Evolutionary conservation across 805 yeast genomes (phyloP), one percentile per base, ranked within the genome.

Genomic region (Yamadazyma philogaea): DNA sequence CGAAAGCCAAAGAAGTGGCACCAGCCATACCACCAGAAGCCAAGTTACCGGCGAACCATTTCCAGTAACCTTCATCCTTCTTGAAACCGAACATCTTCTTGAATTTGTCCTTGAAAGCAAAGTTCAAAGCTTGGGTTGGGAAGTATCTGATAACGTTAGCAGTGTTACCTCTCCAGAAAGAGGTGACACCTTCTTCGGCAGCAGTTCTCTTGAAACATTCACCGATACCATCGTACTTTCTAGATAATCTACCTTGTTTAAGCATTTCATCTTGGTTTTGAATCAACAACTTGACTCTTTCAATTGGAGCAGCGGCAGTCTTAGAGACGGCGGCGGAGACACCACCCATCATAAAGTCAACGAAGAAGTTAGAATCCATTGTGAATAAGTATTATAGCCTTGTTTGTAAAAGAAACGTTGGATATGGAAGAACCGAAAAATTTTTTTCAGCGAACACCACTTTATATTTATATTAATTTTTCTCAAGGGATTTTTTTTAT

Each of bases 131-230:
- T 78, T 89, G 97, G 72, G 97, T 90, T 74, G 97, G 97, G 95
- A 89, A 89, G 83, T 90, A 89, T 81, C 97, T 87, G 78, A 89
- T 84, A 70, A 89, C 97, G 77, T 89, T 89, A 64, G 97, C 97
- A 56, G 96, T 90, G 90, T 89, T 89, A 82, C 97, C 97, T 85
- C 96, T 85, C 97, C 97, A 89, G 91, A 89, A 88, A 53, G 97
- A 75, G 56, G 74, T 78, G 53, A 86, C 64, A 82, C 97, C 97
- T 79, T 89, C 97, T 59, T 84, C 87, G 59, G 86, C 84, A 55
- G 90, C 84, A 59, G 97, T 90, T 81, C 96, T 86, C 64, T 68
- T 81, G 95, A 90, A 89, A 78, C 96, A 87, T 67, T 89, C 97
- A 52, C 60, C 74, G 55, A 89, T 90, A 86, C 97, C 97, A 56